Base-by-base conservation (phyloP, 2,329 filamentous ascomycete genomes). In the Calonectria pauciramosa region DNA sequence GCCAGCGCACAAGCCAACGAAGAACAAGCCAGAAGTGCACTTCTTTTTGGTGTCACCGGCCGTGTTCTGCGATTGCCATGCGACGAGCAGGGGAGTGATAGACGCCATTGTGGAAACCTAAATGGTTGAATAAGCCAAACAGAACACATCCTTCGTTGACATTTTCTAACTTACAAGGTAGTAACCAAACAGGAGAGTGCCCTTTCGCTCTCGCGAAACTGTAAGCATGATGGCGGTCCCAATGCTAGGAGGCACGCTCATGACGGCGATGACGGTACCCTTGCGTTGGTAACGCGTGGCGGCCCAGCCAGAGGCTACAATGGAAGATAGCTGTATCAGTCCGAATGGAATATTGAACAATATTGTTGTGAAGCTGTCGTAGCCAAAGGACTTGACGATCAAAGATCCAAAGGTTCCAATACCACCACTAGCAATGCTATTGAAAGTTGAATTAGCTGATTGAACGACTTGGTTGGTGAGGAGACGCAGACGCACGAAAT, bases 21-120 rank as follows among this genome's bases (percentile, higher is more conserved):
- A 92, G 4, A 93, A 83, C 18, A 91, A 87, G 2, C 87, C 91
- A 0, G 91, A 93, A 0, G 90, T 93, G 2, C 91, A 88, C 80
- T 93, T 93, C 74, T 91, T 89, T 81, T 94, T 94, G 0, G 92
- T 94, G 73, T 94, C 91, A 0, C 92, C 92, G 2, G 87, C 92
- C 0, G 92, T 91, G 76, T 92, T 92, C 66, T 90, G 89, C 0
- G 88, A 88, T 0, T 87, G 88, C 89, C 89, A 91, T 0, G 88
- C 88, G 79, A 90, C 91, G 28, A 91, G 88, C 68, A 92, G 82
- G 0, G 90, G 91, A 28, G 56, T 63, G n/a, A 63, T 63, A 9
- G 23, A 63, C 14, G 23, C 56, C 56, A 63, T 28, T 11, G 56
- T 63, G 30, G 56, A 63, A 9, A 63, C 56, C 56, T 63, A 26